A percentile compares a stretch with the other conserved stretches of the same genome.
phyloP scores from a whole-genome alignment of 352 stramenopile genomes.

The Phytophthora citrophthora region DNA sequence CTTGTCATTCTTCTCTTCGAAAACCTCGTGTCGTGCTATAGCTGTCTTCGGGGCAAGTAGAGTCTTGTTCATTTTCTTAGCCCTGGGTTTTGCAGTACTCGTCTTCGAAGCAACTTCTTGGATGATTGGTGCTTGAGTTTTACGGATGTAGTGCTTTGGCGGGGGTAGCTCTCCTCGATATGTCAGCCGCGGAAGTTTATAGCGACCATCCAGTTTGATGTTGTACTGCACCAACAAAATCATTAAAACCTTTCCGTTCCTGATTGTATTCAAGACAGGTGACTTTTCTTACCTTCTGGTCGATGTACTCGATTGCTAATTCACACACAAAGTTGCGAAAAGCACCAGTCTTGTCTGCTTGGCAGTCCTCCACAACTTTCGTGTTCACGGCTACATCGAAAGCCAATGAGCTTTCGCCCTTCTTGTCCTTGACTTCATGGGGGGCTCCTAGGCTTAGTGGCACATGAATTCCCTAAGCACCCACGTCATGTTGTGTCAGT shows the following conservation, averaged over 20 bases:
- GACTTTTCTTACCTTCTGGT: constrained; percentile 62
- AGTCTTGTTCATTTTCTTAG: constrained; percentile 7
- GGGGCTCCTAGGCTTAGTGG: constrained; percentile 72
- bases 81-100: constrained; percentile 4
- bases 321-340: constrained; percentile 89
- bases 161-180: constrained; percentile 73
- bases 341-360: constrained; percentile 64
- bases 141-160: constrained; percentile 82
- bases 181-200: constrained; percentile 75
- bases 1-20: constrained; percentile 36
- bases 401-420: constrained; percentile 56
- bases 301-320: constrained; percentile 81
- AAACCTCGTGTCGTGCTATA: constrained; percentile 44
- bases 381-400: constrained; percentile 86
- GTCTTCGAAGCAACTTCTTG: constrained; percentile 60
- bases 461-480: constrained; percentile 70
- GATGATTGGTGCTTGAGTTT: constrained; percentile 71
- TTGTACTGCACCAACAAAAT: constrained; percentile 57
- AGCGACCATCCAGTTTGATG: constrained; percentile 73
- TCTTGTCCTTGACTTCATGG: constrained; percentile 83
- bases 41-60: constrained; percentile 31
- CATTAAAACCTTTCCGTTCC: not conserved
- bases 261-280: not conserved
- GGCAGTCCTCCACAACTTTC: constrained; percentile 72
- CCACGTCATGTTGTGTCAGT: not conserved